phyloP scores from a whole-genome alignment of 805 yeast species.

The Saccharomyces paradoxus region DNA sequence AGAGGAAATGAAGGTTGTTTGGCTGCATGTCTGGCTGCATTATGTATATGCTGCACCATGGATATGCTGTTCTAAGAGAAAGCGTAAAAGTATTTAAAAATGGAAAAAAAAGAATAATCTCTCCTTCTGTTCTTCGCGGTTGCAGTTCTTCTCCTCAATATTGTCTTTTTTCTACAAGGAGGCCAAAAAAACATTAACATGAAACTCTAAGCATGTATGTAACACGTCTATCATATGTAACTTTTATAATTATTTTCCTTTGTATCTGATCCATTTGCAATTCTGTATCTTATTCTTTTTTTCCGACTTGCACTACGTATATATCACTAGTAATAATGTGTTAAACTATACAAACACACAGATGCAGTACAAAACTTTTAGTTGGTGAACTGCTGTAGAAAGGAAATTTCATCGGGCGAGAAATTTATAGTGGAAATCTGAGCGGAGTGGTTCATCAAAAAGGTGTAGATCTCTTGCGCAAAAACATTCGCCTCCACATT shows the following conservation, averaged over 20 bases:
- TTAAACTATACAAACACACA: not conserved
- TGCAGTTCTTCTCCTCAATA: not conserved
- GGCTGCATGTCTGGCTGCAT: conserved; percentile 45
- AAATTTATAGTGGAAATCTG: conserved; percentile 17
- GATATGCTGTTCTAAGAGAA: conserved; percentile 38
- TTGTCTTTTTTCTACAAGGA: not conserved
- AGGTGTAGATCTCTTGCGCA: conserved; percentile 23
- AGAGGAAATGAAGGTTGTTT: conserved; percentile 37
- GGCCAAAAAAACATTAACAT: not conserved
- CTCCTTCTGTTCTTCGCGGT: not conserved
- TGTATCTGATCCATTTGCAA: not conserved
- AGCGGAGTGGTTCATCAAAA: conserved; percentile 19
- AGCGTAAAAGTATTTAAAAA: not conserved
- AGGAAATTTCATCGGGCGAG: conserved; percentile 17
- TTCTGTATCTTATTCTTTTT: not conserved
- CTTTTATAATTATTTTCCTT: not conserved
- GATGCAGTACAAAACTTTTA: not conserved
- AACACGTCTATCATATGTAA: not conserved
- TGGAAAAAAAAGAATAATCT: not conserved
- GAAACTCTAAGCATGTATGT: not conserved
- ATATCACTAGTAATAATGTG: not conserved
- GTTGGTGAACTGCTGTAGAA: conserved; percentile 21
- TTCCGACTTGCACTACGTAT: not conserved
- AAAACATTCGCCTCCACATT: conserved; percentile 26
- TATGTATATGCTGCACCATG: conserved; percentile 49